A percentile compares a stretch with the other conserved stretches of the same genome.
These are phyloP conservation scores for Ceriops decandra DNA, from an alignment of 345 rosid genomes.

Conservation along the genomic window DNA sequence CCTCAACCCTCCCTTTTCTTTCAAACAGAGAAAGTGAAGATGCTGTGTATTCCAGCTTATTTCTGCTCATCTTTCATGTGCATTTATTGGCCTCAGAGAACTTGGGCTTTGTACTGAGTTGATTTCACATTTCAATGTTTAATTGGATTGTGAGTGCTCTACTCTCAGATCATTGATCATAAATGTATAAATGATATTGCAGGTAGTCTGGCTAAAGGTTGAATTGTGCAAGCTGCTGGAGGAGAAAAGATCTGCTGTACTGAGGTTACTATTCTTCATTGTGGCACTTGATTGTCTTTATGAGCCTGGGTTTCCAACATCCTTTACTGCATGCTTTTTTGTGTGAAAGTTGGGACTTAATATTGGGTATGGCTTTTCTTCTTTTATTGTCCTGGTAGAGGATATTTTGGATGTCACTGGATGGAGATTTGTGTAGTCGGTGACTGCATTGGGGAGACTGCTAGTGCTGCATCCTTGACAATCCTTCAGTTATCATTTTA, in stretches of 20 bases:
- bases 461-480: no score
- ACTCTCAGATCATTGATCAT: not conserved
- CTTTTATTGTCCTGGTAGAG: no score
- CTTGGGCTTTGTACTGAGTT: not conserved
- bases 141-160: no score
- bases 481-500: not conserved
- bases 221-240: constrained; percentile 94
- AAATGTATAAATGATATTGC: constrained; percentile 23
- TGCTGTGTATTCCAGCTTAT: no score
- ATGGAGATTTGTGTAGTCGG: not conserved
- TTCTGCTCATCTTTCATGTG: not conserved
- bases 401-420: no score
- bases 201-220: constrained; percentile 89
- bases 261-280: constrained; percentile 51
- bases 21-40: no score
- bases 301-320: not conserved
- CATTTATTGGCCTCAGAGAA: not conserved
- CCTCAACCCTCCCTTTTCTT: no score
- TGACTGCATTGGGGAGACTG: no score
- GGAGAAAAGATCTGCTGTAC: constrained; percentile 90
- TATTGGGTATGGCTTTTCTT: no score
- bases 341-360: no score
- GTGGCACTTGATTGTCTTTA: constrained; percentile 3
- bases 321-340: not conserved
- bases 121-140: no score